Conservation (phyloP, 345 rosid genomes). For the Rhodamnia argentea region DNA sequence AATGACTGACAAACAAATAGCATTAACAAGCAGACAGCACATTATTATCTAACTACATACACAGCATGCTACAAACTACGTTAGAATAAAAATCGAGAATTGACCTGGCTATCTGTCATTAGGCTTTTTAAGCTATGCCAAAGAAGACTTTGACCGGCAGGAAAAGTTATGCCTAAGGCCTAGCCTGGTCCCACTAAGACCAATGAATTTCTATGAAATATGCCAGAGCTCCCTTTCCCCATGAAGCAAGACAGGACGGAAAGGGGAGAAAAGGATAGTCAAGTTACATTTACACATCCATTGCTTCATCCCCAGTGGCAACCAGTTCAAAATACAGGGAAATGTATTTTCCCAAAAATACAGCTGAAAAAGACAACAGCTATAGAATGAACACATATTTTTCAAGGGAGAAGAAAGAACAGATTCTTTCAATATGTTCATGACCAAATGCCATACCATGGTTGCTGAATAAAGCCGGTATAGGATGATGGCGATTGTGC, state of each 20-base stretch:
- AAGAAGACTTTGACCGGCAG: background rate
- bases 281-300: background rate
- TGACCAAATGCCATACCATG: slow-evolving; percentile 45
- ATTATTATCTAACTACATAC: background rate
- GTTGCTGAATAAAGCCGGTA: slow-evolving; percentile 92
- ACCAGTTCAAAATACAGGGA: background rate
- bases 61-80: background rate
- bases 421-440: background rate
- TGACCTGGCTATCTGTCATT: background rate
- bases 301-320: background rate
- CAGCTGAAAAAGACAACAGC: background rate
- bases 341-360: background rate
- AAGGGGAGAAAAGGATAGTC: background rate
- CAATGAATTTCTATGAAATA: background rate
- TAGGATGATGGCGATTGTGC: slow-evolving; percentile 93
- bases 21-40: background rate
- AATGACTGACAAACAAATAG: background rate
- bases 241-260: background rate
- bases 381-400: background rate
- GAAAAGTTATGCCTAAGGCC: background rate
- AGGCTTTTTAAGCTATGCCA: background rate
- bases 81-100: background rate
- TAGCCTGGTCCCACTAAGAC: background rate
- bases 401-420: background rate
- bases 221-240: background rate